Evolutionary conservation across 331 rosid genomes (phyloP).

Genomic region (Spiraea crenata): DNA sequence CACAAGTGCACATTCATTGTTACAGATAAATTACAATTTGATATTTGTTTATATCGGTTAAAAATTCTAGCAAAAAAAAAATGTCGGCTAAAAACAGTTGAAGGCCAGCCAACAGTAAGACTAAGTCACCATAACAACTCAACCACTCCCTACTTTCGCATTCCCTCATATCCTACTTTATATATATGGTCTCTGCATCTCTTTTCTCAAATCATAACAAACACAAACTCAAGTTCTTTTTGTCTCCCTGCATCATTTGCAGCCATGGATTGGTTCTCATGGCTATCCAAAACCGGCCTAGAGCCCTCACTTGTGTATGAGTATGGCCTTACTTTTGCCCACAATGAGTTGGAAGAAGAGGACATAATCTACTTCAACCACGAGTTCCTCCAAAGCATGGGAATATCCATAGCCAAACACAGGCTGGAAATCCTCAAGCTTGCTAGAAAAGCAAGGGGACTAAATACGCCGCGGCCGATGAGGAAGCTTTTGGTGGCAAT

Average conservation of each 20-base stretch:
- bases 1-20: too few relatives aligned
- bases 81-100: too few relatives aligned
- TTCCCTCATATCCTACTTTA: not conserved
- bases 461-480: conserved; percentile 13
- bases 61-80: too few relatives aligned
- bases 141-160: not conserved
- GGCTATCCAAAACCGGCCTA: conserved; percentile 79
- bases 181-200: not conserved
- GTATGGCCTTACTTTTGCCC: conserved; percentile 72
- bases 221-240: conserved; percentile 10
- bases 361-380: conserved; percentile 81
- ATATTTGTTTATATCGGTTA: too few relatives aligned
- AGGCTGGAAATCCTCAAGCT: conserved; percentile 86
- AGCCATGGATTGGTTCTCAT: conserved; percentile 91
- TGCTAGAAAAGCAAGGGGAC: conserved; percentile 47
- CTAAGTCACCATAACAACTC: conserved; percentile 19
- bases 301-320: conserved; percentile 76
- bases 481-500: conserved; percentile 38
- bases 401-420: conserved; percentile 92
- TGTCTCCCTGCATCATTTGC: not conserved
- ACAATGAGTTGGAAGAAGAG: conserved; percentile 85
- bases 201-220: conserved; percentile 18
- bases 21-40: too few relatives aligned
- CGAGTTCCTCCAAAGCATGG: conserved; percentile 94
- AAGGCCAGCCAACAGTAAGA: not conserved